Evolutionary conservation across 1,139 yeast species (phyloP).

Genomic region (Magnusiomyces tetraspermus): DNA sequence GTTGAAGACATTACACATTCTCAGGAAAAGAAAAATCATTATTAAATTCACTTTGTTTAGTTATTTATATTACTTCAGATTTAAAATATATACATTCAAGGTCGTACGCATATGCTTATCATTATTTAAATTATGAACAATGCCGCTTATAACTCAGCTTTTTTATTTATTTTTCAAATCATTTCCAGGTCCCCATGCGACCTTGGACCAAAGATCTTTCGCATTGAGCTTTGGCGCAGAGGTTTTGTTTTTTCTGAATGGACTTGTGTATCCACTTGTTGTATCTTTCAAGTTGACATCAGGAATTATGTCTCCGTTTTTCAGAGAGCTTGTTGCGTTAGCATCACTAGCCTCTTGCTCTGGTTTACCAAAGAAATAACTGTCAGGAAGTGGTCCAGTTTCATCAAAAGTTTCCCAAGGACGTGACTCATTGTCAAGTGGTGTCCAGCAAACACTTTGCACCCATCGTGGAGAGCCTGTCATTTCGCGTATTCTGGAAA

Average conservation of each 20-base stretch:
- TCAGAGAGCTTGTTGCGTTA: neutral
- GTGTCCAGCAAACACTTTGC: constrained; percentile 42
- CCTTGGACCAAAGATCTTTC: constrained; percentile 59
- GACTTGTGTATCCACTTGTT: constrained; percentile 1
- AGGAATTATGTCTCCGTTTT: neutral
- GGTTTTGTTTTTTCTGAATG: constrained; percentile 11
- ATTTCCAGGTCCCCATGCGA: constrained; percentile 48
- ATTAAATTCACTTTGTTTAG: neutral
- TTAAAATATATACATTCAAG: neutral
- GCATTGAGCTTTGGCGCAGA: constrained; percentile 41
- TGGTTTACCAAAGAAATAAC: neutral
- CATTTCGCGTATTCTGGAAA: constrained; percentile 61
- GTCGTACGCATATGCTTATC: neutral
- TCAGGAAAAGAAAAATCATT: neutral
- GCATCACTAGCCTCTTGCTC: neutral
- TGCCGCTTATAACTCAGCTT: constrained; percentile 39
- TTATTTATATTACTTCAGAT: neutral
- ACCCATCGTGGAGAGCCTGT: constrained; percentile 50
- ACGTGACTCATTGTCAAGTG: constrained; percentile 44
- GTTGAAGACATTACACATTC: neutral
- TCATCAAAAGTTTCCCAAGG: constrained; percentile 45
- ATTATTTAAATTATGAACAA: constrained; percentile 6
- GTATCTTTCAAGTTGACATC: neutral
- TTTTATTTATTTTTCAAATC: constrained; percentile 46
- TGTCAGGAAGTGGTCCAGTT: neutral